These are phyloP conservation scores for Lentinula raphanica DNA, from an alignment of 768 basidiomycete species.

Conservation along the genomic window DNA sequence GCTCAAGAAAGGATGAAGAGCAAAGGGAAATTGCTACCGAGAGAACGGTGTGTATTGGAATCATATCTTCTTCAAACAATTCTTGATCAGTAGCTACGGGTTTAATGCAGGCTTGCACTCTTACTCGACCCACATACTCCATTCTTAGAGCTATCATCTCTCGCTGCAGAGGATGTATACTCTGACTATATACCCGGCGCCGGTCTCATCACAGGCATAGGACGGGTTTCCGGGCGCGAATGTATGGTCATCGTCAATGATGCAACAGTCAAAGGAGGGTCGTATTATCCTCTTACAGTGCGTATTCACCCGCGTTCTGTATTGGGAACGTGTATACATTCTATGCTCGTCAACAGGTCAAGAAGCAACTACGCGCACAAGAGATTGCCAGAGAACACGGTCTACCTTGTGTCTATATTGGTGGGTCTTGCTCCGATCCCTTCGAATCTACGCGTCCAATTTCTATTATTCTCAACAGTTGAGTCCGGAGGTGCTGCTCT, in stretches of 20 bases:
- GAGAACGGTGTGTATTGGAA: constrained; percentile 62
- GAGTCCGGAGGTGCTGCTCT: constrained; percentile 93
- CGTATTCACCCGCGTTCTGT: constrained; percentile 16
- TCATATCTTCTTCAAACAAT: not conserved
- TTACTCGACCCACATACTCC: constrained; percentile 84
- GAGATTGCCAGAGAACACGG: constrained; percentile 90
- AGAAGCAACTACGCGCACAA: constrained; percentile 93
- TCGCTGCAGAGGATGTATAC: constrained; percentile 89
- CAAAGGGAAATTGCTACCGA: constrained; percentile 77
- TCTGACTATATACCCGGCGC: constrained; percentile 77
- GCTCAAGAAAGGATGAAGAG: constrained; percentile 69
- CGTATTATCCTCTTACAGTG: constrained; percentile 85
- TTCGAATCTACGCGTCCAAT: constrained; percentile 6
- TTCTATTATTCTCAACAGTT: constrained; percentile 42
- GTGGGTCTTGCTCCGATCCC: constrained; percentile 35
- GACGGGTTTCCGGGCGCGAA: constrained; percentile 73
- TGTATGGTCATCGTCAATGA: constrained; percentile 93
- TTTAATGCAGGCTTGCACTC: constrained; percentile 50
- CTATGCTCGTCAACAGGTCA: constrained; percentile 61
- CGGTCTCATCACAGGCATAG: constrained; percentile 85
- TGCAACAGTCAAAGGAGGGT: constrained; percentile 89
- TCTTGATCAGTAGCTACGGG: not conserved
- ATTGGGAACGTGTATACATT: not conserved
- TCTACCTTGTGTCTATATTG: constrained; percentile 88
- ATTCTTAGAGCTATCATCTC: constrained; percentile 81